phyloP scores from a whole-genome alignment of 164 flowering plant species.

The Vitis cinerea region DNA sequence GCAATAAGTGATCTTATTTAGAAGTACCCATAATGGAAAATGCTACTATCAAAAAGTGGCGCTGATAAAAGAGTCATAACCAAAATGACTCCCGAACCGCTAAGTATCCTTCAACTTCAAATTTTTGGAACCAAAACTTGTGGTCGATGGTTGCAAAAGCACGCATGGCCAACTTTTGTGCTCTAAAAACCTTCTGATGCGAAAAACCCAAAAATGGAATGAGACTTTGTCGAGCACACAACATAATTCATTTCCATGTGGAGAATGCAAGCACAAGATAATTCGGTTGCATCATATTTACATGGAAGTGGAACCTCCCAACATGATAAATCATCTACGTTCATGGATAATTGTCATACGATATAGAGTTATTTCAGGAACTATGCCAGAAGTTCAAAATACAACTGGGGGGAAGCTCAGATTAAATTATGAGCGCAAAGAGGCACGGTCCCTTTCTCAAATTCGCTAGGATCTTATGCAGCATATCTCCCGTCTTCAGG shows the following conservation, averaged over 20 bases:
- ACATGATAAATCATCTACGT: too few species aligned
- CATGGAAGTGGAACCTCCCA: too few species aligned
- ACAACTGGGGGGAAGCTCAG: not conserved
- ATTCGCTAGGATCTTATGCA: not conserved
- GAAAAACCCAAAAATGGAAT: not conserved
- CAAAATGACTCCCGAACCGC: too few species aligned
- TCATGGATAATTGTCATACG: not conserved
- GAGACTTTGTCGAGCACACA: not conserved
- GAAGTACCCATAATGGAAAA: too few species aligned
- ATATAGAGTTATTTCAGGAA: not conserved
- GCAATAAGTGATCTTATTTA: too few species aligned
- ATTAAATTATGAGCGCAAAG: not conserved
- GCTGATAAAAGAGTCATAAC: too few species aligned
- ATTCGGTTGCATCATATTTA: not conserved
- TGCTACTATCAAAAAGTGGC: too few species aligned
- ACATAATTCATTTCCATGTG: not conserved
- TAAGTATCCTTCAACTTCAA: too few species aligned
- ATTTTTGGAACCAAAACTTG: too few species aligned
- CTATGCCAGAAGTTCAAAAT: not conserved
- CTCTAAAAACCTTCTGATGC: not conserved
- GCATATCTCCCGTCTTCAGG: conserved; percentile 2
- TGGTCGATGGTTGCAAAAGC: too few species aligned
- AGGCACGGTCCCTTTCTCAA: not conserved
- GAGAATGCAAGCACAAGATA: not conserved
- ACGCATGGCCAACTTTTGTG: not conserved